A percentile compares a stretch with the other conserved stretches of the same genome.
These are phyloP conservation scores for Blastomyces silverae DNA, from an alignment of 2,329 filamentous ascomycete genomes.

Conservation along the genomic window DNA sequence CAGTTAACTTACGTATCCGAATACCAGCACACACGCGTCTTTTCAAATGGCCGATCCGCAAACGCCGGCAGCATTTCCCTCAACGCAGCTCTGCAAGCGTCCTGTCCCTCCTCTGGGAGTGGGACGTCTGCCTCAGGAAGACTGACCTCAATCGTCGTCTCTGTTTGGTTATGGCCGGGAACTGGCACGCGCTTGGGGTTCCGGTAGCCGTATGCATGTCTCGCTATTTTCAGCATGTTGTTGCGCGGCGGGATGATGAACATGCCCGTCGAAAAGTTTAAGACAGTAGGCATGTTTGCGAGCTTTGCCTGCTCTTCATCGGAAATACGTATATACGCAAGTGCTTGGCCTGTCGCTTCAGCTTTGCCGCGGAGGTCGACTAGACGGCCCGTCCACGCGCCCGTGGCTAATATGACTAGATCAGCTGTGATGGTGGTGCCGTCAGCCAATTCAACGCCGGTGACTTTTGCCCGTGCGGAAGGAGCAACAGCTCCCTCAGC, in stretches of 20 bases:
- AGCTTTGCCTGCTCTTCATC: conserved; percentile 62
- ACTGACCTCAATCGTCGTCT: conserved; percentile 28
- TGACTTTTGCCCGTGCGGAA: conserved; percentile 23
- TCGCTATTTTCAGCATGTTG: conserved; percentile 60
- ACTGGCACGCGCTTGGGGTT: conserved; percentile 37
- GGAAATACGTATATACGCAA: conserved; percentile 71
- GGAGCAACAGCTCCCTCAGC: not conserved
- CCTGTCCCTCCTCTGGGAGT: conserved; percentile 52
- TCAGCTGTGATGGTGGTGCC: conserved; percentile 54
- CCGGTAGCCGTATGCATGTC: conserved; percentile 62
- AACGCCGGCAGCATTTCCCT: conserved; percentile 56
- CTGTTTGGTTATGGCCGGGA: conserved; percentile 17
- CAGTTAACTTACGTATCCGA: conserved; percentile 53
- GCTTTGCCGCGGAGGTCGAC: conserved; percentile 70
- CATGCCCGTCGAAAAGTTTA: conserved; percentile 46
- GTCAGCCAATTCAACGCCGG: conserved; percentile 48
- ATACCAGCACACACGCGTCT: conserved; percentile 67
- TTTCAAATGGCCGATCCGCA: conserved; percentile 53
- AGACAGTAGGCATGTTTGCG: conserved; percentile 57
- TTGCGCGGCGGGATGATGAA: conserved; percentile 51
- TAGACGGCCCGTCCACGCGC: conserved; percentile 76
- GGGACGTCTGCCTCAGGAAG: conserved; percentile 35
- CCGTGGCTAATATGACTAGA: conserved; percentile 71
- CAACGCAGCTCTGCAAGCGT: conserved; percentile 56
- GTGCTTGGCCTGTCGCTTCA: conserved; percentile 71